A percentile compares a stretch with the other conserved stretches of the same genome.
These are phyloP conservation scores for Magnaporthiopsis poae DNA, from an alignment of 2,329 filamentous ascomycete genomes.

Conservation along the genomic window DNA sequence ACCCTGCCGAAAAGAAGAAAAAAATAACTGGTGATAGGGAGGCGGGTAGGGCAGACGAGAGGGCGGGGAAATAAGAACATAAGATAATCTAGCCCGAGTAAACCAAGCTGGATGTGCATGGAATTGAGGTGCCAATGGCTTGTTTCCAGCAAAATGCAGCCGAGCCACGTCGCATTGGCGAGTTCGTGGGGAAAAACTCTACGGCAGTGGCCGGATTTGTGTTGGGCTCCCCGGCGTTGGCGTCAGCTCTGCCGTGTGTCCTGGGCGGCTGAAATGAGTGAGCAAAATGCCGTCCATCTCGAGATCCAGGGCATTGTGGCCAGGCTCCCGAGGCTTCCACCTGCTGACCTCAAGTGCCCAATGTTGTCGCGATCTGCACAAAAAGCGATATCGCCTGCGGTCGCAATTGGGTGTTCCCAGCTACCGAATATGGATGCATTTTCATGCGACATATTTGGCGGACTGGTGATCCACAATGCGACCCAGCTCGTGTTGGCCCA, in stretches of 20 bases:
- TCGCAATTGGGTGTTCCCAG: background rate
- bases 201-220: background rate
- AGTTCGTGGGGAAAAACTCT: no score
- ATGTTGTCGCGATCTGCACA: background rate
- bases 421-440: no score
- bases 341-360: background rate
- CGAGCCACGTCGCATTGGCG: no score
- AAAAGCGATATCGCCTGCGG: background rate
- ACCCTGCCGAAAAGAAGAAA: background rate
- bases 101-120: no score
- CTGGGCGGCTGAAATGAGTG: background rate
- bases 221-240: background rate
- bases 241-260: no score
- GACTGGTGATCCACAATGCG: no score
- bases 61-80: background rate
- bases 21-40: background rate
- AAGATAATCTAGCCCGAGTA: background rate
- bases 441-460: no score
- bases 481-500: no score
- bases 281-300: background rate
- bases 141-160: no score
- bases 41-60: background rate
- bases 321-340: background rate
- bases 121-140: no score
- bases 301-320: background rate